Conservation (phyloP, 2,329 filamentous ascomycete genomes). For the Xylariaceae sp. region DNA sequence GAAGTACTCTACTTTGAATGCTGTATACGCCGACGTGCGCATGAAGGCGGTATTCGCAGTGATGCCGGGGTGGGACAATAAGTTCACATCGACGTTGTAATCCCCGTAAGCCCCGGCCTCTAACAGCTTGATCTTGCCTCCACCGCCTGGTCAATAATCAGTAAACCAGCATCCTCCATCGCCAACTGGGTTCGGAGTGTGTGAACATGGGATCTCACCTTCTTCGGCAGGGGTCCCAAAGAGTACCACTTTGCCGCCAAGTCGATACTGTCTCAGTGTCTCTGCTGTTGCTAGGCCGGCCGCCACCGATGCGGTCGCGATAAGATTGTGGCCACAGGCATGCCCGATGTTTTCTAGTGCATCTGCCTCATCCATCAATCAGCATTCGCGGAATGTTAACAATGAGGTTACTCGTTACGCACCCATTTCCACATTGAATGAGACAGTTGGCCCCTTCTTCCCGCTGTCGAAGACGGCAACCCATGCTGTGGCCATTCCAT, state of each 20-base stretch:
- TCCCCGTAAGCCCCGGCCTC: conserved; percentile 40
- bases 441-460: conserved; percentile 40
- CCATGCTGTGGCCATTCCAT: conserved; percentile 48
- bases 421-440: conserved; percentile 45
- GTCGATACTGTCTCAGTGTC: conserved; percentile 35
- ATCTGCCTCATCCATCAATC: conserved; percentile 32
- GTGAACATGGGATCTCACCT: conserved; percentile 25
- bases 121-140: conserved; percentile 45
- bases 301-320: conserved; percentile 44
- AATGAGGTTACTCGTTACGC: background rate
- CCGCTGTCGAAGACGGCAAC: conserved; percentile 44
- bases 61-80: conserved; percentile 41
- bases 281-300: conserved; percentile 43
- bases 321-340: conserved; percentile 52
- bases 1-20: conserved; percentile 46
- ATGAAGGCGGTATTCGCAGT: conserved; percentile 42
- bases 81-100: conserved; percentile 34
- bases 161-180: background rate
- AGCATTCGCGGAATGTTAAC: background rate
- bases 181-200: background rate
- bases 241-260: conserved; percentile 42
- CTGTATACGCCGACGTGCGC: conserved; percentile 46
- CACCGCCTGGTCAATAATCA: conserved; percentile 33
- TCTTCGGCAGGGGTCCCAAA: conserved; percentile 52
- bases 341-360: conserved; percentile 47